A percentile compares a stretch with the other conserved stretches of the same genome.
phyloP scores from a whole-genome alignment of 73 alveolate genomes.

The Paramecium tetraurelia region DNA sequence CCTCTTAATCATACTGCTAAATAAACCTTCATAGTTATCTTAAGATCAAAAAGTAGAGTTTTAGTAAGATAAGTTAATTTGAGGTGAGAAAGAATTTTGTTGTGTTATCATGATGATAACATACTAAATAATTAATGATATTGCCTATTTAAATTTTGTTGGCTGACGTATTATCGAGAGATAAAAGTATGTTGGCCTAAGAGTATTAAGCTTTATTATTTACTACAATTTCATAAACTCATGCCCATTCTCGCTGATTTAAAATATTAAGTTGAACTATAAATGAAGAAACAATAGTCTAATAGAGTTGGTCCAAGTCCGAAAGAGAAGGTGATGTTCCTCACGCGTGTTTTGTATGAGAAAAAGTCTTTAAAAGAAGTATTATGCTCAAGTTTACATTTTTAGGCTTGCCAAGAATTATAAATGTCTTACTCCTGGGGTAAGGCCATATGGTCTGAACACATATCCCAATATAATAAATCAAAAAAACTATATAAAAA shows the following conservation, averaged over 20 bases:
- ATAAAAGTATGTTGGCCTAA: neutral
- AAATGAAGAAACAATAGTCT: slow-evolving; percentile 15
- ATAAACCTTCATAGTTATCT: neutral
- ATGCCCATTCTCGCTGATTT: slow-evolving; percentile 53
- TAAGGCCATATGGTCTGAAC: slow-evolving; percentile 49
- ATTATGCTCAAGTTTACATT: neutral
- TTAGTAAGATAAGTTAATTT: neutral
- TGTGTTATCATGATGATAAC: neutral
- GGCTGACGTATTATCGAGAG: slow-evolving; percentile 23
- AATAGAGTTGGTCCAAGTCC: slow-evolving; percentile 27
- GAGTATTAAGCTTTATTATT: slow-evolving; percentile 23
- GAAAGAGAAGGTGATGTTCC: slow-evolving; percentile 45
- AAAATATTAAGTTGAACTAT: slow-evolving; percentile 46
- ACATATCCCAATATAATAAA: slow-evolving; percentile 42
- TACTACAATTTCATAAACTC: neutral
- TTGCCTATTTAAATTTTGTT: neutral
- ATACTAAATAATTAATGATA: neutral
- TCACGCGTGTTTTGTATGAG: slow-evolving; percentile 46
- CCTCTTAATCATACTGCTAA: neutral
- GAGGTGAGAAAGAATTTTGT: neutral
- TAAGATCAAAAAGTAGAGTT: neutral
- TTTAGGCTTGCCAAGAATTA: slow-evolving; percentile 41
- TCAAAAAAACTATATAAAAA: slow-evolving; percentile 42
- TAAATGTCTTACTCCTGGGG: slow-evolving; percentile 27
- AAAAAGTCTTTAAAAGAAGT: slow-evolving; percentile 29